Evolutionary conservation across 768 basidiomycete species (phyloP).

Genomic region (Mycena epipterygia): DNA sequence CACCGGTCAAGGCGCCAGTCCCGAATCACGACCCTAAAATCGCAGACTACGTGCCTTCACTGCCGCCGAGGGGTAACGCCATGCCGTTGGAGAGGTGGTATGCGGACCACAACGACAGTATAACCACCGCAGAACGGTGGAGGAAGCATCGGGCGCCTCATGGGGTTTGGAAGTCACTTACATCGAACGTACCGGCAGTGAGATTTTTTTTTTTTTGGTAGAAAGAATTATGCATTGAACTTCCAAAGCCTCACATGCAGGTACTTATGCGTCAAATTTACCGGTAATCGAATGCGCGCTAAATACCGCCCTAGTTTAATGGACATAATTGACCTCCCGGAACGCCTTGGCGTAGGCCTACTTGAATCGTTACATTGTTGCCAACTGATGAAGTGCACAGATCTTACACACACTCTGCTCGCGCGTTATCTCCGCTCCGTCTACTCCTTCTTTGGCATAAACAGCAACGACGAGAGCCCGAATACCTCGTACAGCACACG

Average conservation of each 20-base stretch:
- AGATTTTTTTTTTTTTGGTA: constrained; percentile 54
- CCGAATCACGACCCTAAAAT: constrained; percentile 49
- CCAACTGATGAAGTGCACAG: constrained; percentile 35
- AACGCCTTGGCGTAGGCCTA: constrained; percentile 48
- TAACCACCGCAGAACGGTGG: constrained; percentile 36
- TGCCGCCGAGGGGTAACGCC: constrained; percentile 48
- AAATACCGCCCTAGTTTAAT: constrained; percentile 46
- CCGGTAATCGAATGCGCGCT: not conserved
- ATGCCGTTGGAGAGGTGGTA: constrained; percentile 45
- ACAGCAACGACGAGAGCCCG: constrained; percentile 57
- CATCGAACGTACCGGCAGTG: constrained; percentile 53
- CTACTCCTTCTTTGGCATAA: constrained; percentile 56
- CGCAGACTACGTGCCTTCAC: constrained; percentile 51
- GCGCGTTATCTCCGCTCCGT: constrained; percentile 57
- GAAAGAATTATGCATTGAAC: constrained; percentile 54
- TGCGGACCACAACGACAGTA: constrained; percentile 30
- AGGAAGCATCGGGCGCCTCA: constrained; percentile 54
- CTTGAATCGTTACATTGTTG: not conserved
- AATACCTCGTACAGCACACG: constrained; percentile 60
- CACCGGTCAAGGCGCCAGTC: constrained; percentile 48
- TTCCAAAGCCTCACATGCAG: constrained; percentile 58
- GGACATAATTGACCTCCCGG: constrained; percentile 49
- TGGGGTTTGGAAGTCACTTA: constrained; percentile 52
- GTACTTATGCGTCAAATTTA: constrained; percentile 4
- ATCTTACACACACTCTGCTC: constrained; percentile 49